Percentiles rank a stretch among this genome's conserved stretches.
These are phyloP conservation scores for Arctium minus DNA, from an alignment of 129 eudicot genomes.

Conservation along the genomic window DNA sequence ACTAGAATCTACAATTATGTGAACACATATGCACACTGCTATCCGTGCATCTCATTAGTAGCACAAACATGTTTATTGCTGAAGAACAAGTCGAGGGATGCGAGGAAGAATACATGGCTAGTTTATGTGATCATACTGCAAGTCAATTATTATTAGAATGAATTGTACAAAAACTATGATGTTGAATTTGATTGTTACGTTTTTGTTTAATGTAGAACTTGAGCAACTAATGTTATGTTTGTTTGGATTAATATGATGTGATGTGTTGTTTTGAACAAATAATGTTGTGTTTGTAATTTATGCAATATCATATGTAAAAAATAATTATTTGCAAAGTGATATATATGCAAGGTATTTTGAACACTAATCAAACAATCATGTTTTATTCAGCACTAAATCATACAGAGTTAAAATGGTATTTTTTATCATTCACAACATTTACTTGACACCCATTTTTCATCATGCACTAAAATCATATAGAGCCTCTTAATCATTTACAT, in stretches of 20 bases:
- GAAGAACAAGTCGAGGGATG: not conserved
- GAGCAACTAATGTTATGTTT: not conserved
- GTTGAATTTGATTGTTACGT: not conserved
- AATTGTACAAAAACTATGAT: not conserved
- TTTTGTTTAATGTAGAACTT: not conserved
- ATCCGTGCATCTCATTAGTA: not conserved
- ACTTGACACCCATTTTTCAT: not conserved
- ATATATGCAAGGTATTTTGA: not conserved
- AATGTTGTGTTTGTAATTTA: not conserved
- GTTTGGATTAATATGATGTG: not conserved
- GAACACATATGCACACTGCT: not conserved
- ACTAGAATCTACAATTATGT: not conserved
- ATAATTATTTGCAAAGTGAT: not conserved
- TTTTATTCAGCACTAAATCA: not conserved
- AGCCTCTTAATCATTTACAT: not conserved
- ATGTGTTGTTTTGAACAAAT: not conserved
- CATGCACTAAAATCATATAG: not conserved
- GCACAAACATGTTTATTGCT: not conserved
- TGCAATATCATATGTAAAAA: not conserved
- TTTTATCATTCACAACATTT: too few species aligned
- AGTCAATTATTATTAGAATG: not conserved
- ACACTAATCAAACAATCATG: not conserved
- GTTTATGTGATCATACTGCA: not conserved
- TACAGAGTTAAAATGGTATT: not conserved
- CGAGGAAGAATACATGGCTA: not conserved